These are phyloP conservation scores for Chytridiales sp. DNA, from an alignment of 371 early-diverging fungal genomes.

Conservation along the genomic window DNA sequence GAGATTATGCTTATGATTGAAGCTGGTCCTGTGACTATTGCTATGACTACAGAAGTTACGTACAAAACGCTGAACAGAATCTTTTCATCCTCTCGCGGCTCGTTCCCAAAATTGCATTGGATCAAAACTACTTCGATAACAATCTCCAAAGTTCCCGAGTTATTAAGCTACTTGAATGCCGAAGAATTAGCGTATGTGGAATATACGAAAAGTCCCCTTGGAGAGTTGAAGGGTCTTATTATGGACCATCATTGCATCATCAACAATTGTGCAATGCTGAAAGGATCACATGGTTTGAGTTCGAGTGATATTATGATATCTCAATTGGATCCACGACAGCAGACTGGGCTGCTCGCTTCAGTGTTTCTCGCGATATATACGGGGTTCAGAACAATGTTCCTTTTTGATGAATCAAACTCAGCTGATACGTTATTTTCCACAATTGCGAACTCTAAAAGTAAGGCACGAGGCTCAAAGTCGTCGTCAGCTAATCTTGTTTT, in stretches of 20 bases:
- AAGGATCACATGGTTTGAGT: conserved; percentile 6
- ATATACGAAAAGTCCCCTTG: conserved; percentile 76
- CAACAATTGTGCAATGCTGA: conserved; percentile 56
- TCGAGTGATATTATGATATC: conserved; percentile 57
- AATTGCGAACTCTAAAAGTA: too few species aligned
- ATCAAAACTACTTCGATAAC: conserved; percentile 56
- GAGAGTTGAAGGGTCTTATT: conserved; percentile 81
- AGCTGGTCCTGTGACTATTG: conserved; percentile 61
- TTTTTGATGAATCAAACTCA: too few species aligned
- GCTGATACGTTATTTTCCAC: too few species aligned
- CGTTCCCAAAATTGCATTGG: conserved; percentile 61
- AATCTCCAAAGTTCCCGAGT: neutral
- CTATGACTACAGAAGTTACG: conserved; percentile 80
- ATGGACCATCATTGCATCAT: conserved; percentile 77
- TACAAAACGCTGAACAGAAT: conserved; percentile 69
- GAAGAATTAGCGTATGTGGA: conserved; percentile 82
- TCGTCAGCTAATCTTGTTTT: too few species aligned
- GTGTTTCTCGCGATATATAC: too few species aligned
- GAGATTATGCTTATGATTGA: conserved; percentile 75
- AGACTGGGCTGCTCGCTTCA: conserved; percentile 74
- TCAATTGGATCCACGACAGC: conserved; percentile 80
- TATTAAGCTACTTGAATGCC: neutral
- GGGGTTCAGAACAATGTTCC: too few species aligned
- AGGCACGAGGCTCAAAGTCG: too few species aligned
- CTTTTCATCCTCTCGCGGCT: conserved; percentile 54